phyloP scores from a whole-genome alignment of 345 rosid species.

The Dipteronia sinensis region DNA sequence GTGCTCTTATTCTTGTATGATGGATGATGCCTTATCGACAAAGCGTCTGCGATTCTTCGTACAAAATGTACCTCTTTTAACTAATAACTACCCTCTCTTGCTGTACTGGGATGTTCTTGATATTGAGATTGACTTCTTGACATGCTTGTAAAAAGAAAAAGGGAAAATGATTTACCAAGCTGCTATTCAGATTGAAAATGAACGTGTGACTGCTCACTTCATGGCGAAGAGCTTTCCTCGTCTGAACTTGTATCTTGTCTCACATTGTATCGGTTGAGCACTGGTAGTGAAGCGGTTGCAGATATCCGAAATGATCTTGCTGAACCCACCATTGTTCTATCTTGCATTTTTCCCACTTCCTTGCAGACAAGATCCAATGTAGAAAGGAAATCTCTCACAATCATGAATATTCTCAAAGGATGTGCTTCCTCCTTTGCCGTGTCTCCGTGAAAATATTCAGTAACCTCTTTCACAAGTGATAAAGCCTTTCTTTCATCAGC shows the following conservation, averaged over 20 bases:
- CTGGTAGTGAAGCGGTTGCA: conserved; percentile 74
- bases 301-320: conserved; percentile 89
- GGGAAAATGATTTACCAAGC: not conserved
- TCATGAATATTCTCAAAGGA: conserved; percentile 83
- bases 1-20: conserved; percentile 10
- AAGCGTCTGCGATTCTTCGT: conserved; percentile 8
- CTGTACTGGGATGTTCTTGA: conserved; percentile 7
- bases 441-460: conserved; percentile 89
- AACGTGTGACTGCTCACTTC: conserved; percentile 28
- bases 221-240: conserved; percentile 78
- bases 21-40: conserved; percentile 12
- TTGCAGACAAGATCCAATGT: conserved; percentile 89
- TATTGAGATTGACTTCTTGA: not conserved
- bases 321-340: conserved; percentile 68
- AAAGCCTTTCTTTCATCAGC: conserved; percentile 74
- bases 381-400: conserved; percentile 84
- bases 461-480: conserved; percentile 83
- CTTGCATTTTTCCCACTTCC: conserved; percentile 90
- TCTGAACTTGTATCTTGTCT: conserved; percentile 78
- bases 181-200: conserved; percentile 19
- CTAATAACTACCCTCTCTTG: conserved; percentile 3
- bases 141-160: conserved; percentile 8
- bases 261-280: conserved; percentile 66
- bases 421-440: conserved; percentile 92
- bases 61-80: conserved; percentile 11